Evolutionary conservation across 78 protist genomes (phyloP), one percentile per base, ranked within the genome.

Genomic region (Dictyostelium purpureum): DNA sequence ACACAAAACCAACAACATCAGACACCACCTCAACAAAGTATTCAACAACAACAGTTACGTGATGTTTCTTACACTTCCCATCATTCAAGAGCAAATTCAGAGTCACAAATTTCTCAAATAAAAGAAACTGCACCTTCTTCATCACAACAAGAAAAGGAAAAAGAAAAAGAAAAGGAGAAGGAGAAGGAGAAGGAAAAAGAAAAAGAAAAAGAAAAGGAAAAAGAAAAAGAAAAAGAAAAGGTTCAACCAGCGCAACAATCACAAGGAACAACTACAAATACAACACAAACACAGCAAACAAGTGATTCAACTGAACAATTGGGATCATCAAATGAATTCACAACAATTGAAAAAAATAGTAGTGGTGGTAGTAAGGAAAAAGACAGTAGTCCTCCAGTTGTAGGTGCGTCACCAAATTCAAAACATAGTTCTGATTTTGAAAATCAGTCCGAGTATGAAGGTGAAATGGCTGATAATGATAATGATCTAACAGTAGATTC

Each of bases 31-130:
- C 88, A 79, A 65, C 78, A 81, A 56, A 71, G 70, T 43, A 11
- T 37, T 18, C 89, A 80, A 80, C 80, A 83, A 54, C 67, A 70
- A 14, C 79, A 82, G 42, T 71, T 52, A 37, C 47, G 35, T n/a
- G n/a, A n/a, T n/a, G n/a, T n/a, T n/a, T n/a, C n/a, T n/a, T n/a
- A n/a, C n/a, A n/a, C n/a, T n/a, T n/a, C n/a, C n/a, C n/a, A n/a
- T n/a, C n/a, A n/a, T n/a, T n/a, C n/a, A n/a, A n/a, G n/a, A n/a
- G n/a, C n/a, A n/a, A n/a, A n/a, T n/a, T n/a, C n/a, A n/a, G n/a
- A n/a, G n/a, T n/a, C n/a, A 0, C 45, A 79, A 33, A 69, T 47
- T 28, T 11, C 57, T n/a, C 40, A 66, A 79, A 35, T 38, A 7
- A 38, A 65, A 26, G 28, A 49, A 4, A 18, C 19, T 14, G 71